These are phyloP conservation scores for Phytopythium cucurbitacearum DNA, from an alignment of 352 stramenopile species.

Conservation along the genomic window DNA sequence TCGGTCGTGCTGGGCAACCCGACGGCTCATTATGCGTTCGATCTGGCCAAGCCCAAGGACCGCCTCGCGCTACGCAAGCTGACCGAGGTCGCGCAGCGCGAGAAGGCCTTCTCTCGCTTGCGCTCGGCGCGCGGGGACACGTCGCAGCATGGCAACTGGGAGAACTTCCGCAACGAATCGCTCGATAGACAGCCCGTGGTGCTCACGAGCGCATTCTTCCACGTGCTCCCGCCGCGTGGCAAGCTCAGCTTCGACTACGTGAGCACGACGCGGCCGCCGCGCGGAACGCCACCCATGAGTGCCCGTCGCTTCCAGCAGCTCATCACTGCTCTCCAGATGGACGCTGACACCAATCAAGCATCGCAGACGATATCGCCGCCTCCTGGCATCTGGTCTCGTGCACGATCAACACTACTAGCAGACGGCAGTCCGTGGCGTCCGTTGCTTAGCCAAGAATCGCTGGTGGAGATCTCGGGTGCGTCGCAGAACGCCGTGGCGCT, in stretches of 20 bases:
- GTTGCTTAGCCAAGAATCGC: conserved; percentile 28
- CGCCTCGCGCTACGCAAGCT: conserved; percentile 72
- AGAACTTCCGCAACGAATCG: conserved; percentile 90
- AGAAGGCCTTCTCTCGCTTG: conserved; percentile 73
- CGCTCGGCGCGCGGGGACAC: conserved; percentile 60
- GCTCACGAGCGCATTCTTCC: conserved; percentile 78
- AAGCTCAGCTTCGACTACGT: conserved; percentile 91
- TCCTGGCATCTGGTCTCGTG: conserved; percentile 4
- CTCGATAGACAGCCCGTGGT: conserved; percentile 69
- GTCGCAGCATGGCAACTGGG: conserved; percentile 88
- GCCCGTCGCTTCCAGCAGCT: conserved; percentile 70
- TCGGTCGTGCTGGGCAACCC: conserved; percentile 81
- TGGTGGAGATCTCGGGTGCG: conserved; percentile 38
- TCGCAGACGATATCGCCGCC: neutral
- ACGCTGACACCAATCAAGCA: conserved; percentile 9
- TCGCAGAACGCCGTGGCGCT: conserved; percentile 68
- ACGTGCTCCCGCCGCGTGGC: conserved; percentile 55
- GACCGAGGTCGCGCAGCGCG: conserved; percentile 76
- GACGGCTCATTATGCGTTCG: conserved; percentile 77
- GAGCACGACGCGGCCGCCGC: conserved; percentile 69
- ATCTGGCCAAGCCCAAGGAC: conserved; percentile 73
- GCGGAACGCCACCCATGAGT: conserved; percentile 55
- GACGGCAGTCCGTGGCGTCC: conserved; percentile 21
- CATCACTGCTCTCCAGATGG: conserved; percentile 57
- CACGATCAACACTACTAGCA: conserved; percentile 36